phyloP scores from a whole-genome alignment of 2,329 filamentous ascomycete species.

The Xylaria digitata region DNA sequence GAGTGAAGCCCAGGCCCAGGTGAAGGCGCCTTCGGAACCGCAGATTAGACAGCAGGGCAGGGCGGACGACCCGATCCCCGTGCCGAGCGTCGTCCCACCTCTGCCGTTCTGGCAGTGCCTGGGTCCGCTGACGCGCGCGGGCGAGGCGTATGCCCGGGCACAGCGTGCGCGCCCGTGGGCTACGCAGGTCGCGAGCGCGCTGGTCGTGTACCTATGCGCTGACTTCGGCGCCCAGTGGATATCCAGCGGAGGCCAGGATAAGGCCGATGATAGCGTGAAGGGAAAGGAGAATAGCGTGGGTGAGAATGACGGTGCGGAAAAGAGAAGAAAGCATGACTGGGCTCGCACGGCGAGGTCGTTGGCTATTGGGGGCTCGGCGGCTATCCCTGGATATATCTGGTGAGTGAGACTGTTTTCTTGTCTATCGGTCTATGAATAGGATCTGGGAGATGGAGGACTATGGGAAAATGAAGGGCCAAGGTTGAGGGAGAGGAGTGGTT shows the following conservation, averaged over 20 bases:
- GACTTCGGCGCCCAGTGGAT: slow-evolving; percentile 83
- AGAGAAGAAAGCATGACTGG: slow-evolving; percentile 68
- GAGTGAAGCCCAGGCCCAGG: slow-evolving; percentile 18
- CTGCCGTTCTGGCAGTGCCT: slow-evolving; percentile 67
- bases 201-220: slow-evolving; percentile 82
- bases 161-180: slow-evolving; percentile 78
- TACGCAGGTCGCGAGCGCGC: slow-evolving; percentile 81
- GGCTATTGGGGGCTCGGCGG: slow-evolving; percentile 76
- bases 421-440: no score
- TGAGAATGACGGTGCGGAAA: slow-evolving; percentile 52
- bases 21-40: slow-evolving; percentile 15
- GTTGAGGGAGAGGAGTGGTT: not conserved
- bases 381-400: slow-evolving; percentile 86
- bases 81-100: slow-evolving; percentile 54
- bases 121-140: slow-evolving; percentile 65
- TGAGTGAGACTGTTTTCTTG: slow-evolving; percentile 55
- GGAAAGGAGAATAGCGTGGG: slow-evolving; percentile 54
- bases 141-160: slow-evolving; percentile 72
- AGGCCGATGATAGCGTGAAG: slow-evolving; percentile 40
- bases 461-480: not conserved
- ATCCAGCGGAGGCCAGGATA: not conserved
- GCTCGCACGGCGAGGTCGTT: slow-evolving; percentile 76
- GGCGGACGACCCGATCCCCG: slow-evolving; percentile 53
- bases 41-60: not conserved
- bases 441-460: not conserved